Evolutionary conservation across 129 eudicot genomes (phyloP), one percentile per base, ranked within the genome.

Genomic region (Artemisia argyi): DNA sequence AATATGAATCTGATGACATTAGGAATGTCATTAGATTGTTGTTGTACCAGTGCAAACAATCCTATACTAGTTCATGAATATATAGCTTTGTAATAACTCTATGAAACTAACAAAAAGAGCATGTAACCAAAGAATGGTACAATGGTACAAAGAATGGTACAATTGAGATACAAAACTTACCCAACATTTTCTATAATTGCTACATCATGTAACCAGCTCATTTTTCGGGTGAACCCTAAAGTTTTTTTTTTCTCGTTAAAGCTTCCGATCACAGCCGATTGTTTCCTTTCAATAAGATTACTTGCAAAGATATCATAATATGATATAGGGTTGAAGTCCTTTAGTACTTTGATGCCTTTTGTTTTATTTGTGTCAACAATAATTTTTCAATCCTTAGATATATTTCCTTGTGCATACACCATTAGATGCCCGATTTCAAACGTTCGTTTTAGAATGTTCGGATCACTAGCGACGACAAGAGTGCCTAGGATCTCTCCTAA

Each of bases 401-500:
- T 72, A 60, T 13, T 28, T 39, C 91, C 97, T 0, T 74, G 58
- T 26, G 91, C 95, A 15, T 63, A 16, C 46, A 90, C 83, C 30
- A 69, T 58, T 20, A 90, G 13, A 11, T 69, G 78, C 68, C 73
- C 73, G 48, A 49, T 20, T 70, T 59, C 57, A 17, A 79, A 81
- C 0, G 39, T 52, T 2, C 91, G 15, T 11, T 81, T 83, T 46
- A 91, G 46, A 39, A 52, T 10, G 2, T 80, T 76, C 5, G 66
- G 51, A 66, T 81, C 78, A 18, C 81, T 79, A 5, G 72, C 76
- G 32, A 88, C 35, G 22, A 88, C 49, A 56, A 91, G 79, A 11
- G 92, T 83, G 11, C 95, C 95, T 44, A 88, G 73, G 30, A 91
- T 86, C 59, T 91, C 97, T 56, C 95, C 97, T 28, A 88, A 14